Evolutionary conservation across 768 basidiomycete genomes (phyloP).

Genomic region (Hortiboletus flavorubellus): DNA sequence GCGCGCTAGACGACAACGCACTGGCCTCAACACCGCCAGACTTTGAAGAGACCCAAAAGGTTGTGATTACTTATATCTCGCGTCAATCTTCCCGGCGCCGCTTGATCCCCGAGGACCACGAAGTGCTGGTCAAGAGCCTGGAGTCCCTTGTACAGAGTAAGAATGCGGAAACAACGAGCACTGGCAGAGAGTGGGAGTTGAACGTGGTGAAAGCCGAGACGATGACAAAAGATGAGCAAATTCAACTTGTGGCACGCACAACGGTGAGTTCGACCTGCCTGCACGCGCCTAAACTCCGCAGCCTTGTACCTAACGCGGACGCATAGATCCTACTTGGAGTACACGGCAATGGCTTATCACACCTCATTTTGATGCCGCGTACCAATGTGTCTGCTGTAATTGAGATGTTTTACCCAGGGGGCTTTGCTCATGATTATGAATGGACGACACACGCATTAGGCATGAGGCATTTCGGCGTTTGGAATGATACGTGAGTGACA

Average conservation of each 20-base stretch:
- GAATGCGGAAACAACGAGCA: conserved; percentile 20
- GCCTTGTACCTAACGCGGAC: not conserved
- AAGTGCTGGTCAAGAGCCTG: conserved; percentile 48
- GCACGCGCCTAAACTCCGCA: not conserved
- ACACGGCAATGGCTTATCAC: conserved; percentile 80
- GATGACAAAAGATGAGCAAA: conserved; percentile 73
- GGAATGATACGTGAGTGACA: conserved; percentile 68
- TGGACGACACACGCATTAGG: conserved; percentile 76
- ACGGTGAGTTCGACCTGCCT: conserved; percentile 47
- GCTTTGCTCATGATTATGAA: conserved; percentile 85
- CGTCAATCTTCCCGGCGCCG: conserved; percentile 56
- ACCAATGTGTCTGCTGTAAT: conserved; percentile 77
- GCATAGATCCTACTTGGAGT: conserved; percentile 64
- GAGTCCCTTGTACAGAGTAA: conserved; percentile 45
- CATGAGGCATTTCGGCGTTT: conserved; percentile 71
- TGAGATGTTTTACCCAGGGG: conserved; percentile 78
- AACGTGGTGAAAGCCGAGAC: conserved; percentile 60
- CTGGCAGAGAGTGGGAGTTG: conserved; percentile 51
- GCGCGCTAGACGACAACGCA: not conserved
- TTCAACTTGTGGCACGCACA: conserved; percentile 59
- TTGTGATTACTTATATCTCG: conserved; percentile 72
- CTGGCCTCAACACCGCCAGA: conserved; percentile 7
- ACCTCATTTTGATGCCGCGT: conserved; percentile 80
- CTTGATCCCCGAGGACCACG: conserved; percentile 55
- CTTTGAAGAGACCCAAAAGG: conserved; percentile 42